A percentile compares a stretch with the other conserved stretches of the same genome.
These are phyloP conservation scores for Trichoderma gamsii DNA, from an alignment of 495 filamentous ascomycete species.

Conservation along the genomic window DNA sequence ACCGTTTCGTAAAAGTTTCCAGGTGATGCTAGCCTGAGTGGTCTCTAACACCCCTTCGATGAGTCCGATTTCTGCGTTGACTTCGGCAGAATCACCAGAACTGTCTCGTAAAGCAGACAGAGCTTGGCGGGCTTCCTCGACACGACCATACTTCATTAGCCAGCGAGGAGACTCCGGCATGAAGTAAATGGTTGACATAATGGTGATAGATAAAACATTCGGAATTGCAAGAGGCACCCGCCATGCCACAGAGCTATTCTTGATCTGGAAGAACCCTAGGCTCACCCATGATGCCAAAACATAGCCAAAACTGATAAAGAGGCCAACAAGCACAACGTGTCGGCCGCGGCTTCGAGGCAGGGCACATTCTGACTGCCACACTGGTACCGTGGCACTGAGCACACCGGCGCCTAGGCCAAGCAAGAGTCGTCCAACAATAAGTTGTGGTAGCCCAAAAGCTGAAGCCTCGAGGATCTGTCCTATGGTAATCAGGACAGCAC, in stretches of 20 bases:
- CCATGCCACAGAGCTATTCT: conserved; percentile 22
- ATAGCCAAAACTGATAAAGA: conserved; percentile 44
- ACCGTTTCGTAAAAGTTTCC: conserved; percentile 23
- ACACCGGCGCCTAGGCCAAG: conserved; percentile 47
- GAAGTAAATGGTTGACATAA: conserved; percentile 29
- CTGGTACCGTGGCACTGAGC: conserved; percentile 45
- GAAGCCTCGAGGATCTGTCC: conserved; percentile 30
- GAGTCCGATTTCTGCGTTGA: conserved; percentile 28
- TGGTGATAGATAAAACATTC: conserved; percentile 20
- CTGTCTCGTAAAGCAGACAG: conserved; percentile 31
- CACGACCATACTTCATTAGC: conserved; percentile 41
- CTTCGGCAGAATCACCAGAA: conserved; percentile 23
- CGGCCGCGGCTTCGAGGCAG: conserved; percentile 36
- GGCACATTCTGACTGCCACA: conserved; percentile 48
- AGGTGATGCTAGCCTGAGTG: conserved; percentile 20
- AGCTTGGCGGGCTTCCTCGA: conserved; percentile 34
- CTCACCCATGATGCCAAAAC: conserved; percentile 37
- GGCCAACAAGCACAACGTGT: conserved; percentile 43
- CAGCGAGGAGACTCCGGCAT: conserved; percentile 43
- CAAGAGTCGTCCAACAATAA: conserved; percentile 46
- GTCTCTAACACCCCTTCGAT: conserved; percentile 36
- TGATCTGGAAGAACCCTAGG: conserved; percentile 32
- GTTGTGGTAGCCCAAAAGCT: conserved; percentile 34
- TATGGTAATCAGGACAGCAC: conserved; percentile 23
- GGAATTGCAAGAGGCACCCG: conserved; percentile 26